Evolutionary conservation across 208 protist species (phyloP).

Genomic region (Wallacemonas sp.): DNA sequence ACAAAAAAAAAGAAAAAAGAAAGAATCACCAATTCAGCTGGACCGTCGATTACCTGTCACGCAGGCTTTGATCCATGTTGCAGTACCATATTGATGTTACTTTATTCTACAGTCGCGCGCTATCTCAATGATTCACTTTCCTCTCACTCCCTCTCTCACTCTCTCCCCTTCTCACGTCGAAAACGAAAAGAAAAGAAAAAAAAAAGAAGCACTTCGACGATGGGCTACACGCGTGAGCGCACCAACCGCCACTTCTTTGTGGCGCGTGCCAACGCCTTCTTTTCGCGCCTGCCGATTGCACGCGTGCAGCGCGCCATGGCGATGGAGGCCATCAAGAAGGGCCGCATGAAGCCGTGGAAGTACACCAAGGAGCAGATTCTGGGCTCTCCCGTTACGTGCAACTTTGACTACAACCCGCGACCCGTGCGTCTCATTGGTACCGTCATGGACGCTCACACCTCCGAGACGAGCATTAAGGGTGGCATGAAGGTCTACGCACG

Average conservation of each 20-base stretch:
- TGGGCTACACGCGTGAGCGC: constrained; percentile 88
- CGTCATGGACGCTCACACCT: constrained; percentile 89
- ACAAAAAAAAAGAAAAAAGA: too few species aligned
- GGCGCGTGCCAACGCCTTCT: constrained; percentile 87
- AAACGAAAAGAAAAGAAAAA: neutral
- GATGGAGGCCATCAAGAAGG: constrained; percentile 86
- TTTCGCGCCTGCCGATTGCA: constrained; percentile 82
- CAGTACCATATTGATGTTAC: too few species aligned
- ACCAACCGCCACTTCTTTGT: constrained; percentile 91
- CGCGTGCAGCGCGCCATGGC: constrained; percentile 86
- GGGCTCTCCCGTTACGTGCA: constrained; percentile 83
- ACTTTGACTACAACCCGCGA: constrained; percentile 91
- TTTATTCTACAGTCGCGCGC: too few species aligned
- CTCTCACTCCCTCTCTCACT: neutral
- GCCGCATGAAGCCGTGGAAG: constrained; percentile 87
- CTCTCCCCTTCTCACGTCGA: neutral
- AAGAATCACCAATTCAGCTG: too few species aligned
- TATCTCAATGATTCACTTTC: too few species aligned
- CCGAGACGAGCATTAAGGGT: constrained; percentile 90
- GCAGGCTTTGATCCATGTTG: too few species aligned
- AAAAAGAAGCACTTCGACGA: neutral
- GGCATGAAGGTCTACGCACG: constrained; percentile 90
- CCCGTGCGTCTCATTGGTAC: constrained; percentile 90
- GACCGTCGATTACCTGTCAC: too few species aligned
- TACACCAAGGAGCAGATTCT: constrained; percentile 91